Conservation (phyloP, 2,329 filamentous ascomycete species). For the Xylaria sp. region DNA sequence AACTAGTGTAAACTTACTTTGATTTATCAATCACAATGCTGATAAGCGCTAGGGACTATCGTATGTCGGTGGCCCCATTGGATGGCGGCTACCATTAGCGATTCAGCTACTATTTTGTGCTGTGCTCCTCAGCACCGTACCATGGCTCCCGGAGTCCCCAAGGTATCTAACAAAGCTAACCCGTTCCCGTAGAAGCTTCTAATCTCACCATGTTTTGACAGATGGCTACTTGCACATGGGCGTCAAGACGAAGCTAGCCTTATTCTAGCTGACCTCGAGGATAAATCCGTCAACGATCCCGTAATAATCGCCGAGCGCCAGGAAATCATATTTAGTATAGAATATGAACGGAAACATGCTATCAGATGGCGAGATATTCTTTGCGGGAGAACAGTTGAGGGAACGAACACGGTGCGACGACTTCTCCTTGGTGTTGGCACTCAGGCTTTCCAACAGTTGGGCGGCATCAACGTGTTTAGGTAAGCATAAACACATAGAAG, state of each 20-base stretch:
- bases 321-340: slow-evolving; percentile 46
- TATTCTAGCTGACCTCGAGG: slow-evolving; percentile 46
- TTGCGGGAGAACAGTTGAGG: slow-evolving; percentile 38
- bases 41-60: slow-evolving; percentile 40
- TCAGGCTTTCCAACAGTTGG: slow-evolving; percentile 47
- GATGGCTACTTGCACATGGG: slow-evolving; percentile 48
- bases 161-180: slow-evolving; percentile 32
- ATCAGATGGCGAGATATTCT: slow-evolving; percentile 45
- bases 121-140: slow-evolving; percentile 44
- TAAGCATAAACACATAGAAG: slow-evolving; percentile 5
- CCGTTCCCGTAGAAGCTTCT: neutral
- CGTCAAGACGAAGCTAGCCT: slow-evolving; percentile 45
- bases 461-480: slow-evolving; percentile 34
- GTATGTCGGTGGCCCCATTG: slow-evolving; percentile 46
- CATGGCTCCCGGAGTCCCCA: slow-evolving; percentile 47
- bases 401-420: slow-evolving; percentile 45
- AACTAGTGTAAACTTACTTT: neutral
- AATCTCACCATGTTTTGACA: slow-evolving; percentile 22
- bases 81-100: slow-evolving; percentile 56
- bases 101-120: slow-evolving; percentile 53
- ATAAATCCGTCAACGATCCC: slow-evolving; percentile 44
- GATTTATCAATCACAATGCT: neutral
- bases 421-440: slow-evolving; percentile 43
- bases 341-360: slow-evolving; percentile 45
- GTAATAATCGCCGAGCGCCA: slow-evolving; percentile 41